Evolutionary conservation across 1,284 basidiomycete species (phyloP).

Genomic region (Ceratobasidium sp.): DNA sequence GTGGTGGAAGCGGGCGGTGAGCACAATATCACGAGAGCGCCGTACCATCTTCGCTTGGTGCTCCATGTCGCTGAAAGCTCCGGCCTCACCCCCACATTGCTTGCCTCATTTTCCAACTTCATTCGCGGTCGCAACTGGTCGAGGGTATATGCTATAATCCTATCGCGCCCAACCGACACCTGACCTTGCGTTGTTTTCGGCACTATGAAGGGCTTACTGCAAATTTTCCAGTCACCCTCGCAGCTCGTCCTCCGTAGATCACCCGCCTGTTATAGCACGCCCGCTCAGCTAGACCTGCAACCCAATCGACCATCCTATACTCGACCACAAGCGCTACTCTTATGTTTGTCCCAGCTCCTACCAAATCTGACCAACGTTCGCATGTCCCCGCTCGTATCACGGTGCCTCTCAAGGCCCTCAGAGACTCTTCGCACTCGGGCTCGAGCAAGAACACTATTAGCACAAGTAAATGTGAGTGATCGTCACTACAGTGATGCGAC

Average conservation of each 20-base stretch:
- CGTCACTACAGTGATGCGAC: neutral
- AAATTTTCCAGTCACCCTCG: neutral
- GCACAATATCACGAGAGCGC: too few species aligned
- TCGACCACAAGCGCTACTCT: neutral
- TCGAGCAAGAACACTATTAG: conserved; percentile 27
- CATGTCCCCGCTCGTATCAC: conserved; percentile 14
- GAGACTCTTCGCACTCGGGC: conserved; percentile 33
- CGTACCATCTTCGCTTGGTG: too few species aligned
- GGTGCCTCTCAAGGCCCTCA: conserved; percentile 4
- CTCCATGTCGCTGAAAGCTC: too few species aligned
- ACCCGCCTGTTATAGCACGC: neutral
- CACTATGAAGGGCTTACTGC: too few species aligned
- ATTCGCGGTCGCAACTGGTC: too few species aligned
- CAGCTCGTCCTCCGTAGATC: conserved; percentile 32
- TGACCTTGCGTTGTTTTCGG: too few species aligned
- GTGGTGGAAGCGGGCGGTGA: too few species aligned
- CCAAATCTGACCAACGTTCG: neutral
- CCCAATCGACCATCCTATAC: neutral
- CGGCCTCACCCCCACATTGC: too few species aligned
- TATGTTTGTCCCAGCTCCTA: conserved; percentile 31
- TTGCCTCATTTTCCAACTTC: too few species aligned
- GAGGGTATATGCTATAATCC: too few species aligned
- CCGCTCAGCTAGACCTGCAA: too few species aligned
- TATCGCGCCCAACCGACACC: too few species aligned
- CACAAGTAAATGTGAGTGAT: conserved; percentile 33